Evolutionary conservation across 2,329 filamentous ascomycete species (phyloP).

Genomic region (Pestalotiopsis sp.): DNA sequence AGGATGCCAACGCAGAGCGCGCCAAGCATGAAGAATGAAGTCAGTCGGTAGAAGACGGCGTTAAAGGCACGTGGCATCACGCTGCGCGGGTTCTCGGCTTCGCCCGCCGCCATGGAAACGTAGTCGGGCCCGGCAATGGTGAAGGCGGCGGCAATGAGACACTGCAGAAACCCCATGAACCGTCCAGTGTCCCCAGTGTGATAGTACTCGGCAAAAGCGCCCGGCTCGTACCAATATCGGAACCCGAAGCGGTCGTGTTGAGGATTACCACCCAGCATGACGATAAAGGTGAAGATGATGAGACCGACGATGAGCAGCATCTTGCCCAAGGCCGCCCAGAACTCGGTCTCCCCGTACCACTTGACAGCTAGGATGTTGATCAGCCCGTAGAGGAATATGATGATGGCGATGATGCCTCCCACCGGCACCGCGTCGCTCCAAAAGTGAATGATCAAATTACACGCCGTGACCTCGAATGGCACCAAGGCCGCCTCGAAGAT

Average conservation of each 20-base stretch:
- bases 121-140: slow-evolving; percentile 65
- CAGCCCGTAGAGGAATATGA: slow-evolving; percentile 52
- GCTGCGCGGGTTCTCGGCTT: slow-evolving; percentile 70
- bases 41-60: slow-evolving; percentile 77
- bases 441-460: slow-evolving; percentile 64
- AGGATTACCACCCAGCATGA: slow-evolving; percentile 84
- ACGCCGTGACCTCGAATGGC: slow-evolving; percentile 69
- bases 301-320: slow-evolving; percentile 72
- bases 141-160: slow-evolving; percentile 72
- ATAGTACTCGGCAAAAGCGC: slow-evolving; percentile 70
- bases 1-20: slow-evolving; percentile 73
- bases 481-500: slow-evolving; percentile 69
- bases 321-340: slow-evolving; percentile 73
- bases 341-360: slow-evolving; percentile 79
- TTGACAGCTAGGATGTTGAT: slow-evolving; percentile 76
- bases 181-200: slow-evolving; percentile 67
- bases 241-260: slow-evolving; percentile 73
- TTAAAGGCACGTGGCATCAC: slow-evolving; percentile 77
- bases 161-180: slow-evolving; percentile 77
- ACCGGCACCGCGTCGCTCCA: slow-evolving; percentile 65
- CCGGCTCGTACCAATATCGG: slow-evolving; percentile 65
- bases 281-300: slow-evolving; percentile 77
- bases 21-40: slow-evolving; percentile 75
- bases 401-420: slow-evolving; percentile 63
- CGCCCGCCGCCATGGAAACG: slow-evolving; percentile 65